phyloP scores from a whole-genome alignment of 1,284 basidiomycete genomes.

The Naganishia cerealis region DNA sequence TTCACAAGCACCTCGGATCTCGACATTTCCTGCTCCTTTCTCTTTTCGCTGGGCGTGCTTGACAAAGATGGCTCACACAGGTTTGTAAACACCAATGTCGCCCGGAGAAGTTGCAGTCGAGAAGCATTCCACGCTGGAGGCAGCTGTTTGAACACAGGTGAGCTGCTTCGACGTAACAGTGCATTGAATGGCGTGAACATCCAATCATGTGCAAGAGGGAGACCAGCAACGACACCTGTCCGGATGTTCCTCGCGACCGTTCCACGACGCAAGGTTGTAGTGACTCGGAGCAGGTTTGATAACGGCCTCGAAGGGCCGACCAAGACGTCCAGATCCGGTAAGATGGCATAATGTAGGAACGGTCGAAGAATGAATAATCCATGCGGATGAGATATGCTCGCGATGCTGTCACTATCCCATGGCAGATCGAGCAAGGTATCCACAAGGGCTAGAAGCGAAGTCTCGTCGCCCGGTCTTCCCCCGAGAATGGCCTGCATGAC shows the following conservation, averaged over 20 bases:
- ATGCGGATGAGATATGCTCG: slow-evolving; percentile 43
- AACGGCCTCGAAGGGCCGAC: slow-evolving; percentile 47
- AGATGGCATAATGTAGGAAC: slow-evolving; percentile 52
- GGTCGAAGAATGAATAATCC: slow-evolving; percentile 52
- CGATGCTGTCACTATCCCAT: slow-evolving; percentile 32
- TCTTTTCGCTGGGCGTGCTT: neutral
- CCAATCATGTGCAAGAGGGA: slow-evolving; percentile 75
- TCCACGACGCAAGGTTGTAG: slow-evolving; percentile 55
- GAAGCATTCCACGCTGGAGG: slow-evolving; percentile 75
- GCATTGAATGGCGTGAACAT: slow-evolving; percentile 71
- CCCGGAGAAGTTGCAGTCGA: slow-evolving; percentile 74
- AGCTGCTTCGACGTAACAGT: slow-evolving; percentile 74
- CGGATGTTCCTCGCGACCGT: slow-evolving; percentile 29
- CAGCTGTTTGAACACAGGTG: slow-evolving; percentile 66
- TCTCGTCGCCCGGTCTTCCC: slow-evolving; percentile 49
- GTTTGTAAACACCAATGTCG: slow-evolving; percentile 63
- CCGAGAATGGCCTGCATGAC: slow-evolving; percentile 12
- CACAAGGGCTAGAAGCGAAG: slow-evolving; percentile 49
- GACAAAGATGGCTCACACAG: slow-evolving; percentile 37
- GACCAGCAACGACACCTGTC: slow-evolving; percentile 51
- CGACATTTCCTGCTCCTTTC: slow-evolving; percentile 48
- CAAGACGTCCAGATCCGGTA: slow-evolving; percentile 46
- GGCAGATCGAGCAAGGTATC: slow-evolving; percentile 46
- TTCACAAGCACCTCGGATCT: slow-evolving; percentile 60
- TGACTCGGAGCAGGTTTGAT: slow-evolving; percentile 52